Evolutionary conservation across 2,329 filamentous ascomycete genomes (phyloP), one percentile per base, ranked within the genome.

Genomic region (Alternaria atra): DNA sequence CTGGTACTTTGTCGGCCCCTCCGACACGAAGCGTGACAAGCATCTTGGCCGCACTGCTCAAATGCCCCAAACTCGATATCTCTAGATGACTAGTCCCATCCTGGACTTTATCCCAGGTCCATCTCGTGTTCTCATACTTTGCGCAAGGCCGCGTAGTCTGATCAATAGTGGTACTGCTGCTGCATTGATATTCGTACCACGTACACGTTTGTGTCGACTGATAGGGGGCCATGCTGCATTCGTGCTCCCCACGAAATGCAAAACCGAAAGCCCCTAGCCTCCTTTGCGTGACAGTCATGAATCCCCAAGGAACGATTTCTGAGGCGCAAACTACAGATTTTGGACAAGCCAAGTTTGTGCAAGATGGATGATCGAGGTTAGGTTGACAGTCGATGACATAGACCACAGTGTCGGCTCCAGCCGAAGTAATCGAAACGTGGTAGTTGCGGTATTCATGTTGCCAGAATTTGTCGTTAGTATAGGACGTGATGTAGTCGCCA

Each of bases 1-100:
- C 29, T 34, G 46, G 46, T 12, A 48, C 46, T 34, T 48, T 48
- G 46, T 48, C 46, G 46, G 46, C 46, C 32, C 46, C 46, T 48
- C 46, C 32, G 23, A 35, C 20, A 34, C 46, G 30, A 48, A 48
- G 30, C 30, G 29, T 48, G 30, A 48, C 46, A 35, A 48, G 46
- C 46, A 48, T 34, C 30, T 34, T 48, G 46, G 46, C 46, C 46
- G 30, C 30, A 48, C 30, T 48, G 30, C 32, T 48, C 46, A 48
- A 48, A 23, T 35, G 46, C 46, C 29, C 20, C 2, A 48, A 23
- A 25, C 7, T 20, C 12, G 17, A 35, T 30, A n/a, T 48, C 10
- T n/a, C 46, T 29, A 34, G 17, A n/a, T 23, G 13, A 35, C 20
- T 34, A 32, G 13, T 34, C 30, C 32, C 46, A 25, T 34, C 29